Base-by-base conservation (phyloP, 768 basidiomycete genomes). In the Exidia glandulosa region DNA sequence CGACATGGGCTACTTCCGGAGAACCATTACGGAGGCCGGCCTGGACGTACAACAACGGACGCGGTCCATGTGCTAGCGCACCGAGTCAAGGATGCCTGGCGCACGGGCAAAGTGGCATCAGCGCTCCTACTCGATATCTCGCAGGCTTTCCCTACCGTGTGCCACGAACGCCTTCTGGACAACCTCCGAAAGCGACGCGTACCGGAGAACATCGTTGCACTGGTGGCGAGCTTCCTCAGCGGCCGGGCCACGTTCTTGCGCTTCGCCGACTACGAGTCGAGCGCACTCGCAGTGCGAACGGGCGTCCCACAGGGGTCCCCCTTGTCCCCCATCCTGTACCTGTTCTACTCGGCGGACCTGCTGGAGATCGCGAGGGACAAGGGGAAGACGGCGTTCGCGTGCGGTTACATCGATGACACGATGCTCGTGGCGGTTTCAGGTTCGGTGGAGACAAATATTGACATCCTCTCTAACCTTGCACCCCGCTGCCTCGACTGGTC, bases 51-150 rank as follows among this genome's bases (percentile, higher is more conserved):
- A 2, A 74, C 77, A 0, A 70, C 69, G 0, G 74, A 79, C 62
- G 69, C 75, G 0, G 34, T 76, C 2, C 67, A 73, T 12, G 41
- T 14, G 3, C 31, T 64, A 12, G 55, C 31, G 4, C 57, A 33
- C 12, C 36, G 10, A 1, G 59, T 68, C 48, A 62, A 60, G 25
- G 33, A 59, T 12, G 50, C 64, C 1, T 67, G 76, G 77, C 36
- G 70, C 0, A 56, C 59, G 3, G 58, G 63, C 0, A 69, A 75
- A 23, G 77, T 78, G 0, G 74, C 64, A 0, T 70, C 69, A 0
- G 64, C 69, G 0, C 70, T 78, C 0, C 77, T 75, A 64, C 68
- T 78, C 0, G 76, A 80, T 59, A 69, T 79, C 0, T 66, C 76
- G 64, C 77, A 72, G 0, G 75, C 77, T 1, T 79, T 77, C 56